A percentile compares a stretch with the other conserved stretches of the same genome.
These are phyloP conservation scores for Diaporthe humulicola DNA, from an alignment of 2,329 filamentous ascomycete genomes.

Conservation along the genomic window DNA sequence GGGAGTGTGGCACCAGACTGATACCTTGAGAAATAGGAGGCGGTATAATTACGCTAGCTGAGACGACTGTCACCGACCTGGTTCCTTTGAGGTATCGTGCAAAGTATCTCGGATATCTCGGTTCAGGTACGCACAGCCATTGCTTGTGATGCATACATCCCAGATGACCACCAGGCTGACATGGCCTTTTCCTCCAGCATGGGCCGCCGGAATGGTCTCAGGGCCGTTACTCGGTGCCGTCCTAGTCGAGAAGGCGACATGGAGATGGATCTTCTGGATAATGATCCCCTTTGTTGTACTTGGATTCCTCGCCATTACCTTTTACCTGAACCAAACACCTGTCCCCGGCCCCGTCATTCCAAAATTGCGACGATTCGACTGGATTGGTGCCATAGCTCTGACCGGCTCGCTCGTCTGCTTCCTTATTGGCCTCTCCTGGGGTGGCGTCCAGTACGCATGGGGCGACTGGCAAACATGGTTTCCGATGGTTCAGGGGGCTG, in stretches of 20 bases:
- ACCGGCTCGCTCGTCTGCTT: neutral
- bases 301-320: neutral
- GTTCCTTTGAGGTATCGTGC: slow-evolving; percentile 17
- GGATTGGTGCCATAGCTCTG: slow-evolving; percentile 1
- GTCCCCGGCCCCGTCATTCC: neutral
- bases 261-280: slow-evolving; percentile 20
- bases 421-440: slow-evolving; percentile 14
- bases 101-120: slow-evolving; percentile 22
- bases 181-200: neutral
- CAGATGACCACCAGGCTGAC: neutral
- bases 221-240: slow-evolving; percentile 14
- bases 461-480: slow-evolving; percentile 15
- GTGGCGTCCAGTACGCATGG: slow-evolving; percentile 25
- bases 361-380: slow-evolving; percentile 14
- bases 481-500: slow-evolving; percentile 7
- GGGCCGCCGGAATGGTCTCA: slow-evolving; percentile 25
- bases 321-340: neutral
- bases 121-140: neutral
- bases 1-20: neutral
- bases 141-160: too few relatives aligned
- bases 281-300: slow-evolving; percentile 13
- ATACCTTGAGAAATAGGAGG: slow-evolving; percentile 9
- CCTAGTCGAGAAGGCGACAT: slow-evolving; percentile 10
- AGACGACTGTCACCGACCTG: slow-evolving; percentile 16
- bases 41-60: slow-evolving; percentile 15